These are phyloP conservation scores for Trichoderma afroharzianum DNA, from an alignment of 2,329 filamentous ascomycete species.

Conservation along the genomic window DNA sequence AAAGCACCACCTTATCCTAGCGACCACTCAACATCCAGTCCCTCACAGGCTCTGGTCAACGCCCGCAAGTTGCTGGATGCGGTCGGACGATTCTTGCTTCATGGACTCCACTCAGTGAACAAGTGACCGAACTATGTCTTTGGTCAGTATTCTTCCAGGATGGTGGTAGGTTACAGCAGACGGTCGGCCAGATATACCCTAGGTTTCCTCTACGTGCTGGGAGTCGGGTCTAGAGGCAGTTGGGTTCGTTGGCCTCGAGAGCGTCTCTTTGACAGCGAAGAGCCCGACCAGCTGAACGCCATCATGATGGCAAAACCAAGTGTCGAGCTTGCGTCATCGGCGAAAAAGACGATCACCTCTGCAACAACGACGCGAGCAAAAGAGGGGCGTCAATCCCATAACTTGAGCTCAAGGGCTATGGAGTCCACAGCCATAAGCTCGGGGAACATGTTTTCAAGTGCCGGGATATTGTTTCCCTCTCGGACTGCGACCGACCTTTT, in stretches of 20 bases:
- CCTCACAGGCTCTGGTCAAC: background rate
- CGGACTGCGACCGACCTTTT: background rate
- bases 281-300: background rate
- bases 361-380: background rate
- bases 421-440: background rate
- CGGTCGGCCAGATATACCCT: background rate
- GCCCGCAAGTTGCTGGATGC: too few relatives aligned
- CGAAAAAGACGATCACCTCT: background rate
- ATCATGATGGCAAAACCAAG: background rate
- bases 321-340: background rate
- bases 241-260: background rate
- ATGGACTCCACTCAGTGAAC: background rate
- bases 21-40: background rate
- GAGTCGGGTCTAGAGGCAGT: background rate
- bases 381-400: background rate
- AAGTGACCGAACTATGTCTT: background rate
- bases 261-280: background rate
- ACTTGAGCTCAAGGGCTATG: background rate
- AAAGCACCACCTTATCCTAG: background rate
- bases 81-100: background rate
- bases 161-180: background rate
- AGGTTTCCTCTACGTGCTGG: background rate
- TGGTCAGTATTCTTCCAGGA: background rate
- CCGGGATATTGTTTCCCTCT: background rate
- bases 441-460: rapidly evolving